Evolutionary conservation across 345 rosid genomes (phyloP).

Genomic region (Aquilaria malaccensis): DNA sequence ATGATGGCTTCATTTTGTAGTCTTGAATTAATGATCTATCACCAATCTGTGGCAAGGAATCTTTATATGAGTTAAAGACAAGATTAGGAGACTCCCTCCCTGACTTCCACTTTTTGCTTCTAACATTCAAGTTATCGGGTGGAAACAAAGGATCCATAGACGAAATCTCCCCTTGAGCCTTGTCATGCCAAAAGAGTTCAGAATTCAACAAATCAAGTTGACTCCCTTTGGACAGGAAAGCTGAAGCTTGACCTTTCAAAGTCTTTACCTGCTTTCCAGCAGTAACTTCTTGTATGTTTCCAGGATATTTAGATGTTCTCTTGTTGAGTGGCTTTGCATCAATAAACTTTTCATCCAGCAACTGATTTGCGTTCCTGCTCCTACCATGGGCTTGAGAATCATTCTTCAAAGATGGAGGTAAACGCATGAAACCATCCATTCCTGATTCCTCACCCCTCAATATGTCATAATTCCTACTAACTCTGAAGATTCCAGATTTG

Average conservation of each 20-base stretch:
- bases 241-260: conserved; percentile 32
- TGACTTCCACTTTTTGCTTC: conserved; percentile 59
- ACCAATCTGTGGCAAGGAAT: conserved; percentile 43
- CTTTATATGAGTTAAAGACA: conserved; percentile 38
- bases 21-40: conserved; percentile 55
- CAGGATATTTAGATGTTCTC: conserved; percentile 34
- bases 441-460: conserved; percentile 37
- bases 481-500: conserved; percentile 40
- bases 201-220: conserved; percentile 36
- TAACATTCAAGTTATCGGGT: conserved; percentile 49
- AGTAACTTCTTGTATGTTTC: conserved; percentile 30
- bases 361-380: conserved; percentile 26
- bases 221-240: conserved; percentile 38
- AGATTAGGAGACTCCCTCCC: conserved; percentile 51
- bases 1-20: conserved; percentile 39
- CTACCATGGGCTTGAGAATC: conserved; percentile 37
- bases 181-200: conserved; percentile 43
- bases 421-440: conserved; percentile 40
- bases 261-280: conserved; percentile 55
- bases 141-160: conserved; percentile 44
- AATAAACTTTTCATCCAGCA: conserved; percentile 24
- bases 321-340: conserved; percentile 24
- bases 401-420: conserved; percentile 50
- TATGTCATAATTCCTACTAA: conserved; percentile 44
- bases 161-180: conserved; percentile 35